phyloP scores from a whole-genome alignment of 2,329 filamentous ascomycete genomes.

The Alternaria consortialis region DNA sequence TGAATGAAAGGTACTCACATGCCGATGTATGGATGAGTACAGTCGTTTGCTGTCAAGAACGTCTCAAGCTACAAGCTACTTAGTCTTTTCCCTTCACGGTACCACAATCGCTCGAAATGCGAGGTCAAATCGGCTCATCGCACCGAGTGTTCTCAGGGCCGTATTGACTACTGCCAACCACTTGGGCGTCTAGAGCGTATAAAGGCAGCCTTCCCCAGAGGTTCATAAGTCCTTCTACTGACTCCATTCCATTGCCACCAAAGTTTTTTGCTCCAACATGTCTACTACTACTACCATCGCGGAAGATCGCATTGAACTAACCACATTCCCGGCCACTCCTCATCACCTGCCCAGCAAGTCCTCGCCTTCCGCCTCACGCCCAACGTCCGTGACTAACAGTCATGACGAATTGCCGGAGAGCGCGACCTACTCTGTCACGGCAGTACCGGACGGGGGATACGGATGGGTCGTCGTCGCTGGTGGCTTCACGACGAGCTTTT shows the following conservation, averaged over 20 bases:
- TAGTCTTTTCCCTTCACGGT: not conserved
- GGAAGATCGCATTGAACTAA: not conserved
- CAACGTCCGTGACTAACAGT: not conserved
- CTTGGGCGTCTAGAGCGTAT: not conserved
- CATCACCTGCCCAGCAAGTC: not conserved
- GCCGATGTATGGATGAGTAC: not conserved
- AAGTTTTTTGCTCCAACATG: not conserved
- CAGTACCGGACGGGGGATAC: slow-evolving; percentile 63
- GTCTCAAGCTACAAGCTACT: not conserved
- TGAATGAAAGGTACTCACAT: not conserved
- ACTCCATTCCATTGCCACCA: not conserved
- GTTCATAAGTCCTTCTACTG: not conserved
- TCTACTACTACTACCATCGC: not conserved
- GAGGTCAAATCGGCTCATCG: not conserved
- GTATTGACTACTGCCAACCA: not conserved
- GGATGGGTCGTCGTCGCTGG: slow-evolving; percentile 65
- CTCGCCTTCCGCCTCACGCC: not conserved
- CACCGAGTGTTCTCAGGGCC: not conserved
- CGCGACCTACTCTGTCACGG: slow-evolving; percentile 29
- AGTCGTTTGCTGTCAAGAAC: not conserved
- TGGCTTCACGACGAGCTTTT: slow-evolving; percentile 62
- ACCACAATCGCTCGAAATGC: not conserved
- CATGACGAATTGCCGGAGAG: slow-evolving; percentile 23
- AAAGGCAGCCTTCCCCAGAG: not conserved
- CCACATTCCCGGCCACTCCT: not conserved